These are phyloP conservation scores for Chrysanthemum makinoi DNA, from an alignment of 129 eudicot species.

Conservation along the genomic window DNA sequence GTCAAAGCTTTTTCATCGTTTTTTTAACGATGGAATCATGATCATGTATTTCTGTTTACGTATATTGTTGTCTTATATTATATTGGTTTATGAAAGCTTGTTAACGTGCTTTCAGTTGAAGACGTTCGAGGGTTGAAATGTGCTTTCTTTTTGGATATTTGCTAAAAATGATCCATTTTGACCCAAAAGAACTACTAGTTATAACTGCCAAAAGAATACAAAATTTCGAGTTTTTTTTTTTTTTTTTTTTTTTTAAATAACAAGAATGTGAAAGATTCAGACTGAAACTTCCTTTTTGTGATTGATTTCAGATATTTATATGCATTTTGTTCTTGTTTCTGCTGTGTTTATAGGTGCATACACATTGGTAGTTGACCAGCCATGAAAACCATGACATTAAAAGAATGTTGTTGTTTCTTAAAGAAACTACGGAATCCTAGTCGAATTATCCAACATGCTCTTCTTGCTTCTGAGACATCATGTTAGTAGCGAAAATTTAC, in stretches of 20 bases:
- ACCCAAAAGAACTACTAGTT: neutral
- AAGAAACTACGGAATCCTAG: conserved; percentile 39
- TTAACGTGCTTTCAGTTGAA: too few relatives aligned
- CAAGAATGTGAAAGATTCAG: neutral
- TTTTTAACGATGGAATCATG: conserved; percentile 4
- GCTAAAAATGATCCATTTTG: conserved; percentile 7
- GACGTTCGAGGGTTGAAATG: too few relatives aligned
- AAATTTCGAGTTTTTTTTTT: accelerated
- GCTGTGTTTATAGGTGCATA: conserved; percentile 17
- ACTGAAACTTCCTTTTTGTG: neutral
- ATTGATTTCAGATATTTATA: neutral
- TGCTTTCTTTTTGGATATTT: too few relatives aligned
- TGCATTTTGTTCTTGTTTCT: conserved; percentile 7
- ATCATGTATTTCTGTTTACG: neutral
- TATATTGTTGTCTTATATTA: neutral
- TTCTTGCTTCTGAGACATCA: conserved; percentile 76
- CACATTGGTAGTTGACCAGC: conserved; percentile 9
- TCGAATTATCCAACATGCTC: conserved; percentile 36
- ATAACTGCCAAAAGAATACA: too few relatives aligned
- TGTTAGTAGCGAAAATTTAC: conserved; percentile 57
- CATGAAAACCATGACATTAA: conserved; percentile 35
- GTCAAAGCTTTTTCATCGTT: conserved; percentile 16
- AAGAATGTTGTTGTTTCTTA: conserved; percentile 52
- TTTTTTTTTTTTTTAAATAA: neutral
- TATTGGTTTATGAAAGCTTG: neutral